Evolutionary conservation across 495 filamentous ascomycete genomes (phyloP), one percentile per base, ranked within the genome.

Genomic region (Paragyromitra xinjiangensis): DNA sequence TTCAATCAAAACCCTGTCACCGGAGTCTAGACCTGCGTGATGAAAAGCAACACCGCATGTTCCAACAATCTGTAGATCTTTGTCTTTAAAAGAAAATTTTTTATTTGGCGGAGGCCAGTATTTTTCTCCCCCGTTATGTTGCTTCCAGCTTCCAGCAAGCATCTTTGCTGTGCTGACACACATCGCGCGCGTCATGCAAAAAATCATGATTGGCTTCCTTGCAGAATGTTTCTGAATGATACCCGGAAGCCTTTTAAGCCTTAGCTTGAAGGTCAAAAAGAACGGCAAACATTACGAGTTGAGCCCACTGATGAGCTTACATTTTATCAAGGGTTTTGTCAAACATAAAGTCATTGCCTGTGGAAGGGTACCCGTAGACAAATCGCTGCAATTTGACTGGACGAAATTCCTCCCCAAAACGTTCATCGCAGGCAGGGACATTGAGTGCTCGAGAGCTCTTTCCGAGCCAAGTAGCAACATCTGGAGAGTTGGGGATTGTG

Each of bases 381-480:
- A 92, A 88, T 82, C 92, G 97, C 82, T 94, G 90, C 40, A 99
- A 82, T 80, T 90, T 92, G 6, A 98, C 95, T 0, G 95, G 95
- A 29, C 95, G 88, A 80, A 97, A 93, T 8, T 94, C 92, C 82
- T 98, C 95, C 0, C 93, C 93, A 83, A 99, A 99, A n/a, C 87
- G 87, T 80, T 96, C 92, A 55, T 88, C 85, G 42, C 85, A 84
- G 0, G 95, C 95, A 16, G 93, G 91, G 11, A 91, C 79, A 79
- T 91, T 86, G 40, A 89, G 88, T 48, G 88, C 89, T 0, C 86
- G 88, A 34, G 91, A 86, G 82, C 92, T 88, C 71, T 88, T 92
- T 3, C 95, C 95, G n/a, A 99, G 85, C 95, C 95, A 99, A 1
- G 86, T 88, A 6, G 94, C 94, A 76, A 99, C 92, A 81, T 99